These are phyloP conservation scores for Leccinum incarnatum DNA, from an alignment of 768 basidiomycete species.

Conservation along the genomic window DNA sequence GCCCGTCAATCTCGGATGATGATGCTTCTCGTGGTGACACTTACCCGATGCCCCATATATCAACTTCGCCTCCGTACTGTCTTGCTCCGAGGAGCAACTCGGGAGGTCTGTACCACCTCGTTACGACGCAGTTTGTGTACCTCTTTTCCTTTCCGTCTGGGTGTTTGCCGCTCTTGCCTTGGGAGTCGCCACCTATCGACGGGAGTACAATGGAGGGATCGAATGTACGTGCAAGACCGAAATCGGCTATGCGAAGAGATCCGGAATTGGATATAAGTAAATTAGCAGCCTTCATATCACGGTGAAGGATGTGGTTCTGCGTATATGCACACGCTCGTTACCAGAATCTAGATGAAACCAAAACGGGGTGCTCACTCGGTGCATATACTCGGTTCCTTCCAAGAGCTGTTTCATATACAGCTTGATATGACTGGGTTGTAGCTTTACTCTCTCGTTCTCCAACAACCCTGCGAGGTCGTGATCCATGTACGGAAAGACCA, in stretches of 20 bases:
- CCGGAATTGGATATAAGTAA: slow-evolving; percentile 89
- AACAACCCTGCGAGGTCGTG: slow-evolving; percentile 95
- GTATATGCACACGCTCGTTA: slow-evolving; percentile 10
- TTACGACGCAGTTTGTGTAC: slow-evolving; percentile 96
- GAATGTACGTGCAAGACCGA: slow-evolving; percentile 88
- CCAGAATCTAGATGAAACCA: background rate
- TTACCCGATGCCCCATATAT: slow-evolving; percentile 97
- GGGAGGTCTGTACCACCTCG: slow-evolving; percentile 92
- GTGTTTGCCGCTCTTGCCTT: slow-evolving; percentile 29
- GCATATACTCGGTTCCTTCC: slow-evolving; percentile 96
- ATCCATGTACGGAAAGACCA: slow-evolving; percentile 99
- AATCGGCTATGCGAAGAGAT: slow-evolving; percentile 86
- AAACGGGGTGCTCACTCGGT: slow-evolving; percentile 59
- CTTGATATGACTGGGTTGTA: slow-evolving; percentile 86
- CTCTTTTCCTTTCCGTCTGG: slow-evolving; percentile 55
- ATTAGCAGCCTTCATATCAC: slow-evolving; percentile 99
- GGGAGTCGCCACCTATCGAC: slow-evolving; percentile 16
- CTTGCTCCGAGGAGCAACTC: slow-evolving; percentile 87
- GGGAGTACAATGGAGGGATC: slow-evolving; percentile 48
- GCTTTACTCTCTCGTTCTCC: slow-evolving; percentile 85
- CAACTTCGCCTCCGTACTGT: slow-evolving; percentile 90
- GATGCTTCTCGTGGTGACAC: slow-evolving; percentile 22
- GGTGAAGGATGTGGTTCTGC: slow-evolving; percentile 94
- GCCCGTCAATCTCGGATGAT: background rate
- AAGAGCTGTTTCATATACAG: slow-evolving; percentile 94